These are phyloP conservation scores for Melampsora abietis-canadensis DNA, from an alignment of 1,284 basidiomycete genomes.

Conservation along the genomic window DNA sequence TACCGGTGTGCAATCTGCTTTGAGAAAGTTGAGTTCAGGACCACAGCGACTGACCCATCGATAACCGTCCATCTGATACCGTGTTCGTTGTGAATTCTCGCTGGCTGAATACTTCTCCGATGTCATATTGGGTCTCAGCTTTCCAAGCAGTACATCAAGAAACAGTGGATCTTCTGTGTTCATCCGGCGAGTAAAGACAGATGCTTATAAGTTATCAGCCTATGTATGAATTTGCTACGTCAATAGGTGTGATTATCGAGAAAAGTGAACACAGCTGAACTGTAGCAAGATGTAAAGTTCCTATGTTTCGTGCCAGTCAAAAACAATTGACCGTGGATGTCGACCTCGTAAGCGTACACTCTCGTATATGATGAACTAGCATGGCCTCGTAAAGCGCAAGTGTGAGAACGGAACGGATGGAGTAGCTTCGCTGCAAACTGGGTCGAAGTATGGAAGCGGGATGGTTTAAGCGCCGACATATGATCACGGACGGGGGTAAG, in stretches of 20 bases:
- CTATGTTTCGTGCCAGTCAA: conserved; percentile 51
- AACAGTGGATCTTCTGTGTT: conserved; percentile 5
- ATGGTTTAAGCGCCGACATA: no score
- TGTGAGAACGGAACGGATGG: neutral
- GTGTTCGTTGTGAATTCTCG: conserved; percentile 26
- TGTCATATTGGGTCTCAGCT: conserved; percentile 8
- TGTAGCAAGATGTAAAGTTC: conserved; percentile 52
- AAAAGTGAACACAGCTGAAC: conserved; percentile 40
- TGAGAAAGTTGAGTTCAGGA: conserved; percentile 51
- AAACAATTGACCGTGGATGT: conserved; percentile 53
- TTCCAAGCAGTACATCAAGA: conserved; percentile 11
- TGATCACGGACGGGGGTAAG: no score
- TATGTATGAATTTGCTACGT: neutral
- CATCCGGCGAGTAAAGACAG: conserved; percentile 27
- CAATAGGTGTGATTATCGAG: neutral
- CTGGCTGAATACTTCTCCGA: conserved; percentile 27
- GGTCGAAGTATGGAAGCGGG: no score
- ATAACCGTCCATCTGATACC: conserved; percentile 47
- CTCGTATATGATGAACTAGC: conserved; percentile 30
- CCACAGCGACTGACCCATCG: conserved; percentile 51
- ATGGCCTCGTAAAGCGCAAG: neutral
- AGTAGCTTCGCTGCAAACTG: neutral
- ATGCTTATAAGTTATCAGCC: conserved; percentile 44
- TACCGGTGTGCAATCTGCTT: conserved; percentile 51
- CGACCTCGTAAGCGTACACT: conserved; percentile 51